Percentiles rank a stretch among this genome's conserved stretches.
These are phyloP conservation scores for Aspergillus spinulosporus DNA, from an alignment of 2,329 filamentous ascomycete species.

Conservation along the genomic window DNA sequence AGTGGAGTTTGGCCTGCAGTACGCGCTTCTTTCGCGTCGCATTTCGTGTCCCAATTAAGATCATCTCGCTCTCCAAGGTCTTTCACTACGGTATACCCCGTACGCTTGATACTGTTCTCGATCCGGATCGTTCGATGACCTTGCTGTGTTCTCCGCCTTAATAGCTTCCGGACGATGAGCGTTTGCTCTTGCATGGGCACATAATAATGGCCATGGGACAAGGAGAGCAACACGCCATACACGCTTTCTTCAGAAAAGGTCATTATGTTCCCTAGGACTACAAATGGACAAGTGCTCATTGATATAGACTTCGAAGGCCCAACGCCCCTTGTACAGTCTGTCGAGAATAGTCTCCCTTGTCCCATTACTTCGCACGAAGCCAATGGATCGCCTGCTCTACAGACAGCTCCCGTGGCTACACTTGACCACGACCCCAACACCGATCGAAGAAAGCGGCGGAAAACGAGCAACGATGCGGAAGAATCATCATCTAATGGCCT, in stretches of 20 bases:
- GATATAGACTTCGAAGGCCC: constrained; percentile 24
- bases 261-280: constrained; percentile 12
- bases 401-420: constrained; percentile 4
- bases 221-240: constrained; percentile 39
- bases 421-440: constrained; percentile 37
- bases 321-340: constrained; percentile 1
- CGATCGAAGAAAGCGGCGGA: constrained; percentile 39
- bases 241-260: constrained; percentile 47
- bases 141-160: background rate
- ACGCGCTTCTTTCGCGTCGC: constrained; percentile 26
- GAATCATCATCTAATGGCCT: background rate
- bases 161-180: constrained; percentile 22
- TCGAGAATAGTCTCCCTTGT: constrained; percentile 10
- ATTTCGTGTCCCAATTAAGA: constrained; percentile 17
- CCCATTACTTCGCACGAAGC: background rate
- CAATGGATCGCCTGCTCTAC: constrained; percentile 6
- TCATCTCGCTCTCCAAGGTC: constrained; percentile 1
- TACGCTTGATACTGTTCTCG: background rate
- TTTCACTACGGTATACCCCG: background rate
- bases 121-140: background rate
- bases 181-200: constrained; percentile 28
- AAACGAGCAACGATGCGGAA: constrained; percentile 24
- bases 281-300: constrained; percentile 15
- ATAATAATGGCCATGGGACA: constrained; percentile 41
- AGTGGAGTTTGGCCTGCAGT: constrained; percentile 13